Evolutionary conservation across 805 yeast species (phyloP).

Genomic region (Sugiyamaella chiloensis): DNA sequence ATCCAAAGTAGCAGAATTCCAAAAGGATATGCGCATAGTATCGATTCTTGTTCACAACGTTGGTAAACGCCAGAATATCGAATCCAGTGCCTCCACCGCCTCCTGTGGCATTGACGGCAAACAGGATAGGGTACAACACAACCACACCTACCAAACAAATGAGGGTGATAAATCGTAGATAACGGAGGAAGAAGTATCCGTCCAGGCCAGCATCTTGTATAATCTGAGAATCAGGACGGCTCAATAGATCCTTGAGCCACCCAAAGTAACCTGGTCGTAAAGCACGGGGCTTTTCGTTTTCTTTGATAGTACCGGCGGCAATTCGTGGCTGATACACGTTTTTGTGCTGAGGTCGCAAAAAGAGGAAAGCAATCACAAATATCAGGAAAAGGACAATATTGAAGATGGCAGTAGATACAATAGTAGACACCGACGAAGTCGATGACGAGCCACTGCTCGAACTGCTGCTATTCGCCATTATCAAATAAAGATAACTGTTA

Average conservation of each 20-base stretch:
- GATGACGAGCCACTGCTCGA: too few relatives aligned
- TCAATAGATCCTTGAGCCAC: conserved; percentile 66
- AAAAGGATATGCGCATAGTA: conserved; percentile 85
- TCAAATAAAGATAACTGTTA: background rate
- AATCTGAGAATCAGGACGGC: conserved; percentile 68
- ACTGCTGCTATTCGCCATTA: too few relatives aligned
- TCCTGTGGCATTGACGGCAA: conserved; percentile 78
- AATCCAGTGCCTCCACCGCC: conserved; percentile 56
- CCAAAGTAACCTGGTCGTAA: conserved; percentile 62
- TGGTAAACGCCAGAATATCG: conserved; percentile 74
- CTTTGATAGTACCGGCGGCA: conserved; percentile 52
- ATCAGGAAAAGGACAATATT: conserved; percentile 64
- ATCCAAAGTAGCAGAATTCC: conserved; percentile 75
- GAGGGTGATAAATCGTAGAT: conserved; percentile 54
- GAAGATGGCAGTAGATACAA: conserved; percentile 64
- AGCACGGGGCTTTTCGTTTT: conserved; percentile 56
- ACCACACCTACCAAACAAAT: conserved; percentile 55
- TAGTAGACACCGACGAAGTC: conserved; percentile 66
- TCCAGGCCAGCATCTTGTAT: conserved; percentile 90
- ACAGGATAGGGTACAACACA: conserved; percentile 59
- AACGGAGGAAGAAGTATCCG: conserved; percentile 86
- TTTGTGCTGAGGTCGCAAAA: conserved; percentile 62
- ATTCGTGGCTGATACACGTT: conserved; percentile 85
- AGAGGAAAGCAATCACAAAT: conserved; percentile 59
- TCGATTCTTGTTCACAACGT: conserved; percentile 56